Conservation (phyloP, 1,139 yeast genomes). For the Geotrichum histeridarum region DNA sequence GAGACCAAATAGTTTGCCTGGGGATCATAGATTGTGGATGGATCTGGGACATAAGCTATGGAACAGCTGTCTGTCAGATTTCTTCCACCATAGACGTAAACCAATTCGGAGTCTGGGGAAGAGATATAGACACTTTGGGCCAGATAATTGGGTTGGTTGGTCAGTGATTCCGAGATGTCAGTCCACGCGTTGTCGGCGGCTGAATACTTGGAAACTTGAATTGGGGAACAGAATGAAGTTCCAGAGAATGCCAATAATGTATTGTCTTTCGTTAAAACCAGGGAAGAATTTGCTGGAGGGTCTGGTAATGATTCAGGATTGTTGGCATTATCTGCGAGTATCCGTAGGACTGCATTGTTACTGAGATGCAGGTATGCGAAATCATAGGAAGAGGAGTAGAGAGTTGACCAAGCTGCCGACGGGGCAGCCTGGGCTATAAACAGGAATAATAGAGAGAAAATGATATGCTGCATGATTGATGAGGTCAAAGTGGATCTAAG, state of each 20-base stretch:
- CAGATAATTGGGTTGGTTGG: constrained; percentile 21
- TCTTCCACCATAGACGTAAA: constrained; percentile 50
- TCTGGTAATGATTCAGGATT: constrained; percentile 17
- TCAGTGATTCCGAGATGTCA: constrained; percentile 14
- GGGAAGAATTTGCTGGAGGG: constrained; percentile 24
- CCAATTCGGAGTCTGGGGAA: constrained; percentile 37
- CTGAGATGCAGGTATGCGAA: constrained; percentile 22
- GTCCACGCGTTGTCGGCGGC: constrained; percentile 23
- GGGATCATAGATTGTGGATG: constrained; percentile 24
- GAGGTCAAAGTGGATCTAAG: too few species aligned
- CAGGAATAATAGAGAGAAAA: neutral
- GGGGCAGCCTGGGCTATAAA: neutral
- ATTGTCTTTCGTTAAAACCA: constrained; percentile 19
- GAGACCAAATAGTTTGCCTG: constrained; percentile 32
- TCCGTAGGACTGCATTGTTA: constrained; percentile 21
- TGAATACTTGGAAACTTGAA: constrained; percentile 23
- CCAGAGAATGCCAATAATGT: constrained; percentile 24
- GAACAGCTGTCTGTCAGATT: constrained; percentile 9
- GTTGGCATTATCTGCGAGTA: constrained; percentile 16
- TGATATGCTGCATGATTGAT: neutral
- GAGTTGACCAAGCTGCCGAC: constrained; percentile 23
- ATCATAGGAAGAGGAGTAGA: constrained; percentile 20
- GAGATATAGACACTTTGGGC: constrained; percentile 40
- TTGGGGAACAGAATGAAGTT: constrained; percentile 18
- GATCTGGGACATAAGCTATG: constrained; percentile 15